Evolutionary conservation across 164 flowering plant genomes (phyloP).

Genomic region (Vitis amurensis): DNA sequence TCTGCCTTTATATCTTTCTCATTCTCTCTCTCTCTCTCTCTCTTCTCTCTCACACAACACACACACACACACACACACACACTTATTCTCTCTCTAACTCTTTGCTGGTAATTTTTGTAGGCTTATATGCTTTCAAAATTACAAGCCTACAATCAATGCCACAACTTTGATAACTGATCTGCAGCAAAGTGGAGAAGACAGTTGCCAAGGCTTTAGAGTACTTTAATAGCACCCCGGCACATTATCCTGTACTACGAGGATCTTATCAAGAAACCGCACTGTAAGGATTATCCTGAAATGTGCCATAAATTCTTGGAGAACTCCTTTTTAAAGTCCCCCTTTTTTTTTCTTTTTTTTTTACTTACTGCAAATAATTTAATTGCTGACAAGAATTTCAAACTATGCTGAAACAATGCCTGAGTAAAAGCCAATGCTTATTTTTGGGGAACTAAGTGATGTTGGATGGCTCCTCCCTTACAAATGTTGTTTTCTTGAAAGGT

Average conservation of each 20-base stretch:
- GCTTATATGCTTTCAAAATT: constrained; percentile 64
- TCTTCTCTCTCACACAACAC: background rate
- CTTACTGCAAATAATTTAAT: too few relatives aligned
- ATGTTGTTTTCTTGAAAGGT: background rate
- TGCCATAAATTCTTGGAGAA: too few relatives aligned
- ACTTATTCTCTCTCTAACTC: constrained; percentile 3
- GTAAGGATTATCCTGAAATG: constrained; percentile 29
- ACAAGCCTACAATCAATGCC: constrained; percentile 62
- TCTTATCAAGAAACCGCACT: constrained; percentile 50
- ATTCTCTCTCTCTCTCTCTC: constrained; percentile 14
- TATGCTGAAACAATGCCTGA: too few relatives aligned
- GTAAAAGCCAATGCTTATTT: too few relatives aligned
- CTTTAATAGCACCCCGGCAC: constrained; percentile 68
- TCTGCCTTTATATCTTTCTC: constrained; percentile 3
- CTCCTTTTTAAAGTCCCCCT: too few relatives aligned
- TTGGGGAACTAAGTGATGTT: too few relatives aligned
- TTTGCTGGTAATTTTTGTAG: constrained; percentile 30
- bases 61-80: background rate
- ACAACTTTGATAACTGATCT: constrained; percentile 46
- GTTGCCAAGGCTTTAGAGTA: constrained; percentile 47
- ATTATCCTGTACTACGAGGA: constrained; percentile 72
- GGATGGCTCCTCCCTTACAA: too few relatives aligned
- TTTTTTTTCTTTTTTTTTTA: too few relatives aligned
- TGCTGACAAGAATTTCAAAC: too few relatives aligned
- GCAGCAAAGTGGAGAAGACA: constrained; percentile 41